These are phyloP conservation scores for Wickerhamiella lipophila DNA, from an alignment of 805 yeast genomes.

Conservation along the genomic window DNA sequence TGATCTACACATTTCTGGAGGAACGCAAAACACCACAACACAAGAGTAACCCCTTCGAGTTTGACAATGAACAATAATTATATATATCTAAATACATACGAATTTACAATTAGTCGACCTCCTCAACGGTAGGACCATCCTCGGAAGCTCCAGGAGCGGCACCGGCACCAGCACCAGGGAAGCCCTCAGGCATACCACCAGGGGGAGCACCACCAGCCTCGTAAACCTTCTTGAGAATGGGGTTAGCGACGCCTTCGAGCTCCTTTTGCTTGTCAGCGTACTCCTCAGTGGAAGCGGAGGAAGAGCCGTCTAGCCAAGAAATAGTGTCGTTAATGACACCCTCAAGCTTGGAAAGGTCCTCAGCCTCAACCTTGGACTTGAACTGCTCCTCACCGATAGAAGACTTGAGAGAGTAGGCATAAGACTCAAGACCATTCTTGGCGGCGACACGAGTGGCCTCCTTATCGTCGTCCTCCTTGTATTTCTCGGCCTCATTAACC, in stretches of 20 bases:
- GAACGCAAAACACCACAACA: too few species aligned
- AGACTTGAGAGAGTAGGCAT: conserved; percentile 90
- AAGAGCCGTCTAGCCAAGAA: conserved; percentile 82
- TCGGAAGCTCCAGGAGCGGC: conserved; percentile 42
- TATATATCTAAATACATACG: background rate
- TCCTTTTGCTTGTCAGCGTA: conserved; percentile 88
- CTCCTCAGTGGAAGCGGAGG: conserved; percentile 65
- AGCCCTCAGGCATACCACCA: conserved; percentile 47
- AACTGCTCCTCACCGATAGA: conserved; percentile 97
- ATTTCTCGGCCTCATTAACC: conserved; percentile 97
- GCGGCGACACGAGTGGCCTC: conserved; percentile 99
- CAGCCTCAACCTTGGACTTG: conserved; percentile 55
- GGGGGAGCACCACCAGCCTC: conserved; percentile 71
- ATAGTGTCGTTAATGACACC: conserved; percentile 25
- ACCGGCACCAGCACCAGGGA: conserved; percentile 50
- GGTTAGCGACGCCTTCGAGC: conserved; percentile 88
- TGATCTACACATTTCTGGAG: too few species aligned
- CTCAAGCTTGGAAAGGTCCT: conserved; percentile 25
- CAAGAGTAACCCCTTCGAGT: too few species aligned
- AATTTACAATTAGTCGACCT: conserved; percentile 44
- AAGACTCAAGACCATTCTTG: conserved; percentile 97
- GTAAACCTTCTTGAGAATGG: conserved; percentile 94
- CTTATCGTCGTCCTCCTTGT: conserved; percentile 97
- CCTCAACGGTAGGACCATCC: conserved; percentile 66
- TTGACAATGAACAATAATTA: too few species aligned